Base-by-base conservation (phyloP, 306 rosid genomes). In the Vicia villosa region DNA sequence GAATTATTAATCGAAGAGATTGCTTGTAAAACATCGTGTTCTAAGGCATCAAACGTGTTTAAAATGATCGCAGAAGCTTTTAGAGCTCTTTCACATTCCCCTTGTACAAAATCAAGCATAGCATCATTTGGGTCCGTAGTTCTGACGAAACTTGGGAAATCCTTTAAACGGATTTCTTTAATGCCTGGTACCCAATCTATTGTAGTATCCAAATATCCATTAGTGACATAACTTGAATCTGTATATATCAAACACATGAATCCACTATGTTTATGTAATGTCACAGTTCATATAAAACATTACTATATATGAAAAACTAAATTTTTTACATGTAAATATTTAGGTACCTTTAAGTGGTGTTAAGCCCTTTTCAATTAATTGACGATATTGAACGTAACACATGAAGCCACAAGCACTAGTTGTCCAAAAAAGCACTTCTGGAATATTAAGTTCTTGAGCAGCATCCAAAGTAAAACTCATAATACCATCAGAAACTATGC, bases 161-260 rank as follows among this genome's bases (percentile, higher is more conserved):
- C 30, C 4, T 4, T 26, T 26, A 26, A 26, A 3, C 30, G 30
- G 1, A 26, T 26, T 26, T 26, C 2, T 58, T 76, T 85, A 59
- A 88, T 84, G 8, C 92, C 90, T 0, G 89, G 86, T 0, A 91
- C 74, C 92, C 95, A 88, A 30, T 88, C 87, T 2, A 91, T 26
- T 1, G 28, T 43, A 0, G 81, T 86, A 5, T 88, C 84, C 52
- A 90, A 66, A 75, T 88, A 84, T 2, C 86, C 91, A 14, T 88
- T 83, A 13, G 77, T 83, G 0, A 86, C 0, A 5, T 74, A 54
- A 49, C 87, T 88, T 1, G 43, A 60, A 43, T 91, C 95, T 90
- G 83, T 72, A 43, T 6, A n/a, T n/a, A 13, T 74, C 40, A 56
- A 64, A 70, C 14, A 32, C 15, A 45, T 1, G 12, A 41, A 8